These are phyloP conservation scores for Cyberlindnera meyerae DNA, from an alignment of 805 yeast species.

Conservation along the genomic window DNA sequence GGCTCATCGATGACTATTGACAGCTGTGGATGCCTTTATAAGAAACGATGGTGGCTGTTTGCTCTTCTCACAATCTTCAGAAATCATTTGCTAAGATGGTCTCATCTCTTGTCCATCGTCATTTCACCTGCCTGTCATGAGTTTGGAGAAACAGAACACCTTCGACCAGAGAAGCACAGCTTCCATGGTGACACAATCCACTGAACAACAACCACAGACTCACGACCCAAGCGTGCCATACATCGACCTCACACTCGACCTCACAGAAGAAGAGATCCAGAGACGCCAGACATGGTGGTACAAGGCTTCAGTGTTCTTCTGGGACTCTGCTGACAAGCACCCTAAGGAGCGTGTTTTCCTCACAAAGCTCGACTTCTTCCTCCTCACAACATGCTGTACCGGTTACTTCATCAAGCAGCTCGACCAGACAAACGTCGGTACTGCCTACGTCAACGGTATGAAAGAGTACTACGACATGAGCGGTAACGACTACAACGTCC, in stretches of 20 bases:
- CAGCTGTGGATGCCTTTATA: too few relatives aligned
- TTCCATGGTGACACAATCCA: too few relatives aligned
- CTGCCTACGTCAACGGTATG: constrained; percentile 46
- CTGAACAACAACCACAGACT: too few relatives aligned
- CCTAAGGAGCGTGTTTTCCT: constrained; percentile 32
- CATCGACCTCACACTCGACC: constrained; percentile 13
- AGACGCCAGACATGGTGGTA: constrained; percentile 13
- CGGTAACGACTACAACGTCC: constrained; percentile 38
- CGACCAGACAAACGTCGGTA: constrained; percentile 37
- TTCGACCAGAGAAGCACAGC: too few relatives aligned
- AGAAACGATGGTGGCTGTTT: too few relatives aligned
- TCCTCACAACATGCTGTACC: constrained; percentile 37
- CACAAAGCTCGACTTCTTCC: constrained; percentile 34
- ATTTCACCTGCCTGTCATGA: too few relatives aligned
- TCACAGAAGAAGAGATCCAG: constrained; percentile 9
- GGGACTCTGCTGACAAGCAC: constrained; percentile 33
- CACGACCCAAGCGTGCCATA: constrained; percentile 12
- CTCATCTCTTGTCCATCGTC: too few relatives aligned
- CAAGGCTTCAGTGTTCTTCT: constrained; percentile 10
- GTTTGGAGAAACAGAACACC: too few relatives aligned
- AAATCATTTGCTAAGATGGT: too few relatives aligned
- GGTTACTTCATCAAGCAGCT: constrained; percentile 44
- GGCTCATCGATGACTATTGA: too few relatives aligned
- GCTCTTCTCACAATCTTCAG: too few relatives aligned
- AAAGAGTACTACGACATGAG: constrained; percentile 37